Evolutionary conservation across 73 alveolate species (phyloP).

Genomic region (Halteria grandinella): DNA sequence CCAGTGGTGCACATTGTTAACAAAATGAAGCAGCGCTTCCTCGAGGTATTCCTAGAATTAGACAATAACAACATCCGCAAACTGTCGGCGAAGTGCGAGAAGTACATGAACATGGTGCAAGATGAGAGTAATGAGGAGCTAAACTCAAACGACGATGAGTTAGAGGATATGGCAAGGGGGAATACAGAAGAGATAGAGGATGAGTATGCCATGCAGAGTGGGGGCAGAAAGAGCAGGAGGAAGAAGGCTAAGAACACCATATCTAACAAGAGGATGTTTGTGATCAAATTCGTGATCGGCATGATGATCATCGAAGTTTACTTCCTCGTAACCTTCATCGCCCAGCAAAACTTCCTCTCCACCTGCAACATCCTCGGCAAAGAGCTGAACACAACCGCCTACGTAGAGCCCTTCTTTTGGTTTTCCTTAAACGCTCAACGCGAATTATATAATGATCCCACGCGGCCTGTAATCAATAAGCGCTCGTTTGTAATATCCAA

Average conservation of each 20-base stretch:
- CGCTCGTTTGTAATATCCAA: constrained; percentile 2
- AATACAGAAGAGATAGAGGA: constrained; percentile 14
- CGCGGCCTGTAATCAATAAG: constrained; percentile 1
- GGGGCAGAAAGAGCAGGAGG: constrained; percentile 32
- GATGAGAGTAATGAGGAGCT: constrained; percentile 55
- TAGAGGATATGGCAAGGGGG: constrained; percentile 46
- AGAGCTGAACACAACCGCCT: constrained; percentile 39
- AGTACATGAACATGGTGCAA: constrained; percentile 24
- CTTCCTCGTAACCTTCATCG: constrained; percentile 26
- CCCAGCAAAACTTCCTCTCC: background rate
- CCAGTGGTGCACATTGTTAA: constrained; percentile 40
- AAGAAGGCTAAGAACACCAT: constrained; percentile 52
- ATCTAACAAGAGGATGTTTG: constrained; percentile 8
- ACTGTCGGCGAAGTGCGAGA: constrained; percentile 48
- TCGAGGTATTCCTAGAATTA: constrained; percentile 43
- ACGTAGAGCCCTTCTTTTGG: constrained; percentile 44
- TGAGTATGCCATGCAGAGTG: background rate
- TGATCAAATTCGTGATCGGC: constrained; percentile 50
- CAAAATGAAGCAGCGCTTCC: constrained; percentile 8
- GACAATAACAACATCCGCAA: constrained; percentile 29
- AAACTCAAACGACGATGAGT: constrained; percentile 42
- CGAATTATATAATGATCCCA: constrained; percentile 38
- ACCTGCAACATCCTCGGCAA: background rate
- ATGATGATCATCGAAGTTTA: constrained; percentile 37
- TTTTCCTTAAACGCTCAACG: constrained; percentile 37